Conservation (phyloP, 306 rosid genomes). For the Parietaria judaica region DNA sequence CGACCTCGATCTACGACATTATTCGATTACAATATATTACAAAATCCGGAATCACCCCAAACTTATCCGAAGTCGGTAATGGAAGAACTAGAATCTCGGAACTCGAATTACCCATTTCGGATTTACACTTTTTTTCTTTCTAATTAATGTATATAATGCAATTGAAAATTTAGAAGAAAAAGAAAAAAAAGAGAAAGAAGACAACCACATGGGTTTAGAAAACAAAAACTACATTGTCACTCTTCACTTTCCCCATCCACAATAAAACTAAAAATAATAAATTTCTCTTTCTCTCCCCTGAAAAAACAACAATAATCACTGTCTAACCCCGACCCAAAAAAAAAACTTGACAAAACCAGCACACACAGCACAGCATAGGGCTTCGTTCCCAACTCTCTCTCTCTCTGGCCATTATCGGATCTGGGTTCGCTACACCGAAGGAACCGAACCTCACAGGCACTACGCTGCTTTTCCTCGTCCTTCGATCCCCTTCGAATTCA, state of each 20-base stretch:
- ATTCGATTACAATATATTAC: too few species aligned
- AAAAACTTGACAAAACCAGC: constrained; percentile 22
- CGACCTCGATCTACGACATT: too few species aligned
- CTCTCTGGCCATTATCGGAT: constrained; percentile 32
- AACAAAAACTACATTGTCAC: background rate
- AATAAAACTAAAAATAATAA: background rate
- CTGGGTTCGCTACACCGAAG: constrained; percentile 34
- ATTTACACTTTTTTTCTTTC: too few species aligned
- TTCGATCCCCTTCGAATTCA: constrained; percentile 28
- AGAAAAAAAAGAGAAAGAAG: too few species aligned
- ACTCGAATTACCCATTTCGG: too few species aligned
- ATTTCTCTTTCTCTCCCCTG: constrained; percentile 16
- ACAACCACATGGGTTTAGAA: background rate
- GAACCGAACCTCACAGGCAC: constrained; percentile 11
- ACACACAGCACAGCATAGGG: constrained; percentile 55
- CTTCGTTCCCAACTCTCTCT: constrained; percentile 37
- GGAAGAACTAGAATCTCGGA: too few species aligned
- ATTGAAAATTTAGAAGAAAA: too few species aligned
- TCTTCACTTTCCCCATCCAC: background rate
- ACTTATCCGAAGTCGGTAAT: too few species aligned
- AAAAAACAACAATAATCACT: constrained; percentile 24
- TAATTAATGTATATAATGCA: too few species aligned
- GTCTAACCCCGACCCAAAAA: constrained; percentile 42
- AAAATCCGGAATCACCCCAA: too few species aligned
- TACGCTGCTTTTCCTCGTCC: constrained; percentile 14